Conservation (phyloP, 176 grass and related monocot genomes). For the Saccharum officinarum region DNA sequence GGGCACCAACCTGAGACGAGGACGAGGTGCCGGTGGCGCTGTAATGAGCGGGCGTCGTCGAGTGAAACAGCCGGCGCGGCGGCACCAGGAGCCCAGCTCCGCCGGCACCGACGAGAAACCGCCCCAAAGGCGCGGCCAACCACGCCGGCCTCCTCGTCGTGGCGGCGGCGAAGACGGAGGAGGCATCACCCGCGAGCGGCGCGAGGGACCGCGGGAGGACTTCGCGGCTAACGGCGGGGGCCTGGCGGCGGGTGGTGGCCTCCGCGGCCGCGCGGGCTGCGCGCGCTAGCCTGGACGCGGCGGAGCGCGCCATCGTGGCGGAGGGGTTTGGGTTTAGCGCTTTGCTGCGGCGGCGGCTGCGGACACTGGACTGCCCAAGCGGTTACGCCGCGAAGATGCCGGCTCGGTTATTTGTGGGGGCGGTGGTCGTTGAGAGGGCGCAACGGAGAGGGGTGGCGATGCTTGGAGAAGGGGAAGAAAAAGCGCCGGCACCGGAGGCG, state of each 20-base stretch:
- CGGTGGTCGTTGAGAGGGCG: background rate
- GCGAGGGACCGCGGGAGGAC: conserved; percentile 16
- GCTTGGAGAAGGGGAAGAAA: conserved; percentile 64
- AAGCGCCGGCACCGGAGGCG: background rate
- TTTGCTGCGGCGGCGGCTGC: background rate
- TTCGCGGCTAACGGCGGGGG: background rate
- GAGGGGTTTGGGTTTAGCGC: conserved; percentile 16
- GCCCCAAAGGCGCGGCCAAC: conserved; percentile 1
- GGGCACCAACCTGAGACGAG: conserved; percentile 45
- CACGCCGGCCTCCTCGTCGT: background rate
- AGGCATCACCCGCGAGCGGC: background rate
- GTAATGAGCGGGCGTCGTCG: conserved; percentile 32
- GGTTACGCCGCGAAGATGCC: background rate
- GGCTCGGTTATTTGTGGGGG: background rate
- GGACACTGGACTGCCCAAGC: background rate
- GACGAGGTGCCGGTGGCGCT: conserved; percentile 31
- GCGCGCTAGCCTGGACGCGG: conserved; percentile 49
- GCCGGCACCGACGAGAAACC: background rate
- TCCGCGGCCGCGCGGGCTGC: conserved; percentile 20
- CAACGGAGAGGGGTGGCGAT: conserved; percentile 4
- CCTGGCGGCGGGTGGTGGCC: conserved; percentile 15
- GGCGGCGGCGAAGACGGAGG: background rate
- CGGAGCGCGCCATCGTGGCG: conserved; percentile 24
- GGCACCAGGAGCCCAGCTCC: background rate
- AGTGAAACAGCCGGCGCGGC: conserved; percentile 48